Conservation (phyloP, 148 eudicot species). For the Vaccinium myrtillus region DNA sequence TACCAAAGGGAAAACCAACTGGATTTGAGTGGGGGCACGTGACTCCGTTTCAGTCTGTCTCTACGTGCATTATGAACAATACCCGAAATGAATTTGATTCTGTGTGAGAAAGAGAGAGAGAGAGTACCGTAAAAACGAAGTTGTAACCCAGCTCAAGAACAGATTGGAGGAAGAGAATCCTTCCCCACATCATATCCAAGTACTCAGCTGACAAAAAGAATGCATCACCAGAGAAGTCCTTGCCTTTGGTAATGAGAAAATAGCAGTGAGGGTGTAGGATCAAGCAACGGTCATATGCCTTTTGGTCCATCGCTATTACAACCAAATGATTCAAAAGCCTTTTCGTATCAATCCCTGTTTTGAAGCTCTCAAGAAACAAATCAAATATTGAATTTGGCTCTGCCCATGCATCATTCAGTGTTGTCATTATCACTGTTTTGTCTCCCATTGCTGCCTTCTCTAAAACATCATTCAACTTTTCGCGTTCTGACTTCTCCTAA, state of each 20-base stretch:
- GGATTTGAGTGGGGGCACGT: too few relatives aligned
- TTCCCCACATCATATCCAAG: constrained; percentile 54
- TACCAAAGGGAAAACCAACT: too few relatives aligned
- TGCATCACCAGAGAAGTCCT: constrained; percentile 34
- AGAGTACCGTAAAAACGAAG: constrained; percentile 48
- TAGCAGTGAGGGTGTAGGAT: constrained; percentile 30
- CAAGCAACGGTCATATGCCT: constrained; percentile 38
- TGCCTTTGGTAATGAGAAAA: constrained; percentile 20
- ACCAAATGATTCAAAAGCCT: constrained; percentile 31
- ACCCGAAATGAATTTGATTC: too few relatives aligned
- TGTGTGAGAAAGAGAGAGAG: not conserved
- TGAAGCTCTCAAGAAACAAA: constrained; percentile 41
- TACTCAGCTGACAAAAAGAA: constrained; percentile 42
- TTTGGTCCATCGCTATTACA: constrained; percentile 32
- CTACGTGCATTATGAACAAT: too few relatives aligned
- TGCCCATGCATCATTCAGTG: constrained; percentile 40
- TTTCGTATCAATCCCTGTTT: constrained; percentile 25
- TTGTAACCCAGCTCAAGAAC: constrained; percentile 51
- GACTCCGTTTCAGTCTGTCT: too few relatives aligned
- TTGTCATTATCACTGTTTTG: constrained; percentile 38
- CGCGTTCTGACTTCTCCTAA: not conserved
- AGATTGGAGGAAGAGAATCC: constrained; percentile 37
- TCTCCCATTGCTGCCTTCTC: constrained; percentile 29
- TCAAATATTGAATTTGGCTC: constrained; percentile 35
- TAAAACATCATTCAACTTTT: constrained; percentile 13